These are phyloP conservation scores for Mortierella hygrophila DNA, from an alignment of 192 early-diverging fungal species.

Conservation along the genomic window DNA sequence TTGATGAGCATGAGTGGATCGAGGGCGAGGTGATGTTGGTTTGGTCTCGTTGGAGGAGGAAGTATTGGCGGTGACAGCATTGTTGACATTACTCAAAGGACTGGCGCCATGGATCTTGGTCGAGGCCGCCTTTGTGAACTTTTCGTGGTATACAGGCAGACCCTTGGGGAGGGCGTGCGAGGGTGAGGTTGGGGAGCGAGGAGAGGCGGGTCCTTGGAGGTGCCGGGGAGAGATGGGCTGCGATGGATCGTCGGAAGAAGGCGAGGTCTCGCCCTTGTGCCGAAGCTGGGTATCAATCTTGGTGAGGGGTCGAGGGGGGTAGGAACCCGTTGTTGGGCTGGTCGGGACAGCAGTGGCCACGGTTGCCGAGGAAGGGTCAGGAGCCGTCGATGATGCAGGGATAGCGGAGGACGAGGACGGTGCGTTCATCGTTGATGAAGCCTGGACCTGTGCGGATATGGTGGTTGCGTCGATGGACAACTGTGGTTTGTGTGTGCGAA, in stretches of 20 bases:
- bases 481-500: background rate
- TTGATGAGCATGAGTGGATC: background rate
- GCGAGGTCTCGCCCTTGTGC: background rate
- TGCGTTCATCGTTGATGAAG: background rate
- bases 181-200: background rate
- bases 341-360: background rate
- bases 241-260: background rate
- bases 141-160: constrained; percentile 33
- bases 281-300: constrained; percentile 6
- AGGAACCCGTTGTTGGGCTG: constrained; percentile 10
- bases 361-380: background rate
- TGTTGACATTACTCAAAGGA: constrained; percentile 27
- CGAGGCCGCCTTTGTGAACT: constrained; percentile 19
- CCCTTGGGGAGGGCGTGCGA: constrained; percentile 5
- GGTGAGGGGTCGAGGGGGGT: background rate
- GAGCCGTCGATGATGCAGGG: constrained; percentile 5
- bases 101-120: constrained; percentile 32
- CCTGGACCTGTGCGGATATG: background rate
- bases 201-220: background rate
- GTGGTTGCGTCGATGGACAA: background rate
- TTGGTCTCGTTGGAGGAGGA: background rate
- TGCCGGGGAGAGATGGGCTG: background rate
- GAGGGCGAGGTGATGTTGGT: background rate
- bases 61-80: constrained; percentile 21
- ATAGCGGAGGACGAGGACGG: background rate